A percentile compares a stretch with the other conserved stretches of the same genome.
Evolutionary conservation across 1,284 basidiomycete genomes (phyloP).

Genomic region (Microbotryomycetes sp.): DNA sequence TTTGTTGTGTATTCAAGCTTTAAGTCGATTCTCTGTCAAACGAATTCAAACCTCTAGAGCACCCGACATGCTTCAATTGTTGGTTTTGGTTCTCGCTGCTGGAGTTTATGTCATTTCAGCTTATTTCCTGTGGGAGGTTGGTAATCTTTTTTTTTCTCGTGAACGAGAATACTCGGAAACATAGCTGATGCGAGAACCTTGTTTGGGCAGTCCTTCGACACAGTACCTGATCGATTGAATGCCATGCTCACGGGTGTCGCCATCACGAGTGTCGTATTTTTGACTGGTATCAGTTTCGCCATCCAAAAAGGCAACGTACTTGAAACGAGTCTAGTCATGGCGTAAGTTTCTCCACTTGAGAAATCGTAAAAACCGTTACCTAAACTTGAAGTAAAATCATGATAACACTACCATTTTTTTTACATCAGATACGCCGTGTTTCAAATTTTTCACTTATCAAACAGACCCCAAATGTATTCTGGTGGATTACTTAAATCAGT

Average conservation of each 20-base stretch:
- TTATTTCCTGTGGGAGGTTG: conserved; percentile 36
- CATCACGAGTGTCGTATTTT: conserved; percentile 64
- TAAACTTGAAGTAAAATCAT: neutral
- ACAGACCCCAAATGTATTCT: conserved; percentile 34
- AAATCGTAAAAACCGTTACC: too few species aligned
- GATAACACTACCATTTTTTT: neutral
- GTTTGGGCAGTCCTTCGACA: conserved; percentile 18
- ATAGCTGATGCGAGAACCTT: neutral
- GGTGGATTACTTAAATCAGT: conserved; percentile 30
- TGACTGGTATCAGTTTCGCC: conserved; percentile 83
- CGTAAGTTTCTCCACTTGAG: conserved; percentile 7
- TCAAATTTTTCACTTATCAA: conserved; percentile 37
- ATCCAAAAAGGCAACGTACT: conserved; percentile 84
- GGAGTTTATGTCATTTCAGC: conserved; percentile 36
- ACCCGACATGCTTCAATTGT: conserved; percentile 51
- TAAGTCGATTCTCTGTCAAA: conserved; percentile 65
- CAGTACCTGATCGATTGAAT: conserved; percentile 72
- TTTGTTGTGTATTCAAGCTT: conserved; percentile 64
- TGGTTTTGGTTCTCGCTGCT: conserved; percentile 22
- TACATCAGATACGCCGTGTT: conserved; percentile 34
- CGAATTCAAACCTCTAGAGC: conserved; percentile 60
- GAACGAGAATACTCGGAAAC: neutral
- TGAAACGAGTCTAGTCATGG: conserved; percentile 54
- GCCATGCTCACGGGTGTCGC: conserved; percentile 75
- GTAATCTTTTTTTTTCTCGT: neutral